Conservation (phyloP, 176 grass and related monocot species). For the Thinopyrum elongatum region DNA sequence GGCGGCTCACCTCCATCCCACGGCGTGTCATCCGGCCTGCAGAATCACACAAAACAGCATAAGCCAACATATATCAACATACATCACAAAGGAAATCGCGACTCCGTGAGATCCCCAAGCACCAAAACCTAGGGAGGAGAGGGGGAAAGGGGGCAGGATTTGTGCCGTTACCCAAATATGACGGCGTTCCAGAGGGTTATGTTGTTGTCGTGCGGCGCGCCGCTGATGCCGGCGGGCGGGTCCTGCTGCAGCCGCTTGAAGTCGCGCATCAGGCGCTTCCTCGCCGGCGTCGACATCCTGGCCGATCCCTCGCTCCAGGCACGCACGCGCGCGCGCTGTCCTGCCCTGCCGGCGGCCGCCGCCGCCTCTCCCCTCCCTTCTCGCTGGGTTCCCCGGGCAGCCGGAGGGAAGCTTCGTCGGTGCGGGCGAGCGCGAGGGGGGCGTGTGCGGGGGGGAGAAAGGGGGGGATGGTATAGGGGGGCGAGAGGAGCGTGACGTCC, state of each 20-base stretch:
- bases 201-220: constrained; percentile 93
- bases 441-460: not conserved
- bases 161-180: constrained; percentile 56
- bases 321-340: not conserved
- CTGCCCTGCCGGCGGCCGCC: not conserved
- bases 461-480: constrained; percentile 1
- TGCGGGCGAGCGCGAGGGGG: not conserved
- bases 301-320: not conserved
- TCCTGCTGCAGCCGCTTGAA: constrained; percentile 96
- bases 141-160: not conserved
- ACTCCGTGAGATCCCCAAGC: not conserved
- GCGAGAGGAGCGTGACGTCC: constrained; percentile 4
- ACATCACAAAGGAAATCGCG: not conserved
- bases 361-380: not conserved
- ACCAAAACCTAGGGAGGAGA: not conserved
- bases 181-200: constrained; percentile 97
- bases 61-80: not conserved
- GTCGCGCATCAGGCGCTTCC: constrained; percentile 96
- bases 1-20: constrained; percentile 82
- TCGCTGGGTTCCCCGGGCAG: not conserved
- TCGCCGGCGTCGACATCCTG: constrained; percentile 86
- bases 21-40: constrained; percentile 82
- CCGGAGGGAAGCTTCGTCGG: constrained; percentile 30
- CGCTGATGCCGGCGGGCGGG: constrained; percentile 90
- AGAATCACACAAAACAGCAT: constrained; percentile 27